Conservation (phyloP, 78 protist species). For the Corallochytrium limacisporum region DNA sequence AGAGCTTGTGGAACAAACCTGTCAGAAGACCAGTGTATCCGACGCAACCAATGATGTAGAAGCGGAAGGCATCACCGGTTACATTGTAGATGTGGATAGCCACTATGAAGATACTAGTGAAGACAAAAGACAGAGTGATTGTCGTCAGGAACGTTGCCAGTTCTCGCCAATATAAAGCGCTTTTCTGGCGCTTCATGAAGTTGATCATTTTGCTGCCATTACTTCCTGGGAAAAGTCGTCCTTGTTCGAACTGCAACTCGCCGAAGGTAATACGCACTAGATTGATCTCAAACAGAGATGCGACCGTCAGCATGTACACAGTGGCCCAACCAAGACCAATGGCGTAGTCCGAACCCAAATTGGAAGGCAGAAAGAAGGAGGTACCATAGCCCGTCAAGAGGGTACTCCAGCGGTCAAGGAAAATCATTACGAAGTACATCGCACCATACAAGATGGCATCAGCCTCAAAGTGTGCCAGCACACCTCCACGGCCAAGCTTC, state of each 20-base stretch:
- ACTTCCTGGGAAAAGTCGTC: conserved; percentile 3
- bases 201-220: not conserved
- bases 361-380: not conserved
- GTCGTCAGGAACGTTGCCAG: not conserved
- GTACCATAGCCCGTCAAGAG: conserved; percentile 2
- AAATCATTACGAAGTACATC: conserved; percentile 11
- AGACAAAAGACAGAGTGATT: not conserved
- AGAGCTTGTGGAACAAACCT: conserved; percentile 21
- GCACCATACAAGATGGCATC: conserved; percentile 1
- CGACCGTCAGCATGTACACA: conserved; percentile 4
- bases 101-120: not conserved
- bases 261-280: not conserved
- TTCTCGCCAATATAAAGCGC: not conserved
- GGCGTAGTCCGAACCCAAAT: not conserved
- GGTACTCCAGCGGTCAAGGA: conserved; percentile 1
- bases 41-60: not conserved
- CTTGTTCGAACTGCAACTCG: not conserved
- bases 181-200: not conserved
- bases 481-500: conserved; percentile 10
- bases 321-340: conserved; percentile 19
- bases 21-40: not conserved
- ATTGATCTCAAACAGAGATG: conserved; percentile 14
- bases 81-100: no score
- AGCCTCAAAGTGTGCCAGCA: conserved; percentile 1
- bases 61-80: conserved; percentile 1